Evolutionary conservation across 176 grass and related monocot genomes (phyloP).

Genomic region (Coix lacrymajobi): DNA sequence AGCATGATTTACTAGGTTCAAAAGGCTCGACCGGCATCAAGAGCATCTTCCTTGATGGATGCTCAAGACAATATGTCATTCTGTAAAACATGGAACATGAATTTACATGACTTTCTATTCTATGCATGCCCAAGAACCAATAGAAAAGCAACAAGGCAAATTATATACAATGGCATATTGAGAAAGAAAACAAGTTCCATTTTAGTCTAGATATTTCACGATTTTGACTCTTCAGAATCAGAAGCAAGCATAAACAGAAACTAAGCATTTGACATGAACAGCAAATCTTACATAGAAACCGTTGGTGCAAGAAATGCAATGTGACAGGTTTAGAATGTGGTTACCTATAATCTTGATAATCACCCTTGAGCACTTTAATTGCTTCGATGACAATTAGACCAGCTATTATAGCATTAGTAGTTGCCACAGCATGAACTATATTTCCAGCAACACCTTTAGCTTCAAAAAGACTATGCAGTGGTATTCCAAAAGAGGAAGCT

Average conservation of each 20-base stretch:
- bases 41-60: constrained; percentile 87
- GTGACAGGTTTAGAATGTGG: constrained; percentile 1
- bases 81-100: constrained; percentile 36
- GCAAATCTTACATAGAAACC: background rate
- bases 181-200: background rate
- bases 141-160: background rate
- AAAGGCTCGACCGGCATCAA: constrained; percentile 94
- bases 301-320: background rate
- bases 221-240: background rate
- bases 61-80: constrained; percentile 99
- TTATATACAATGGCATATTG: background rate
- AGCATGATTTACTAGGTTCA: constrained; percentile 90
- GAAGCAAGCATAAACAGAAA: constrained; percentile 15
- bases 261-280: background rate
- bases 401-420: constrained; percentile 95
- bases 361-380: constrained; percentile 79
- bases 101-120: constrained; percentile 2
- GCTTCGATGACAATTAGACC: constrained; percentile 98
- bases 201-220: background rate
- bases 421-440: constrained; percentile 99
- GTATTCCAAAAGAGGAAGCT: constrained; percentile 91
- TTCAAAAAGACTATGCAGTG: constrained; percentile 91
- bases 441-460: constrained; percentile 99
- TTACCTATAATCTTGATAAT: constrained; percentile 78
- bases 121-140: background rate